A percentile compares a stretch with the other conserved stretches of the same genome.
Evolutionary conservation across 139 green algal species (phyloP).

Genomic region (Tetratostichococcus sp.): DNA sequence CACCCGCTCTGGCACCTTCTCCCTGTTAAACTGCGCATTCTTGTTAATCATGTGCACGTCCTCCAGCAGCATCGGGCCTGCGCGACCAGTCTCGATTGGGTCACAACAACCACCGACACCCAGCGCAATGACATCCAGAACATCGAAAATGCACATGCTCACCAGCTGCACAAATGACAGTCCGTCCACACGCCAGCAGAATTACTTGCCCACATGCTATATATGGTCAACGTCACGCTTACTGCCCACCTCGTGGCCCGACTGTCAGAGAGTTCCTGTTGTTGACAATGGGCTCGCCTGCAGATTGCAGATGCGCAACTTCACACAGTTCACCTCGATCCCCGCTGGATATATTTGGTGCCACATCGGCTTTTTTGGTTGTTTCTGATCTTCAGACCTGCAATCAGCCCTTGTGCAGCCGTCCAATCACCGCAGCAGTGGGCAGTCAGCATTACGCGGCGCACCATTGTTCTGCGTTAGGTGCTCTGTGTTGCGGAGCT

Average conservation of each 20-base stretch:
- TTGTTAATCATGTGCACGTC: conserved; percentile 48
- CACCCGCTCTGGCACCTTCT: conserved; percentile 40
- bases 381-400: background rate
- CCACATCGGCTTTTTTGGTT: background rate
- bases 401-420: no score
- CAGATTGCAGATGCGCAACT: background rate
- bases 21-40: conserved; percentile 38
- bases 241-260: background rate
- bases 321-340: no score
- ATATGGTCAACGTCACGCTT: background rate
- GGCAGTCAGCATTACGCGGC: background rate
- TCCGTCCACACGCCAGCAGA: no score
- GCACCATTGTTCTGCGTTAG: background rate
- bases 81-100: background rate
- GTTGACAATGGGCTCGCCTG: background rate
- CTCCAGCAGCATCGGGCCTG: conserved; percentile 34
- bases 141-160: no score
- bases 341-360: background rate
- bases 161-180: no score
- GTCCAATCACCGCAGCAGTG: background rate
- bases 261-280: background rate
- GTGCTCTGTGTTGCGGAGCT: conserved; percentile 6
- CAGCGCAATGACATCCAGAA: no score
- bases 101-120: background rate
- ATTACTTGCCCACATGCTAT: no score